Percentiles rank a stretch among this genome's conserved stretches.
Evolutionary conservation across 441 rosid species (phyloP).

Genomic region (Jatropha podagrica): DNA sequence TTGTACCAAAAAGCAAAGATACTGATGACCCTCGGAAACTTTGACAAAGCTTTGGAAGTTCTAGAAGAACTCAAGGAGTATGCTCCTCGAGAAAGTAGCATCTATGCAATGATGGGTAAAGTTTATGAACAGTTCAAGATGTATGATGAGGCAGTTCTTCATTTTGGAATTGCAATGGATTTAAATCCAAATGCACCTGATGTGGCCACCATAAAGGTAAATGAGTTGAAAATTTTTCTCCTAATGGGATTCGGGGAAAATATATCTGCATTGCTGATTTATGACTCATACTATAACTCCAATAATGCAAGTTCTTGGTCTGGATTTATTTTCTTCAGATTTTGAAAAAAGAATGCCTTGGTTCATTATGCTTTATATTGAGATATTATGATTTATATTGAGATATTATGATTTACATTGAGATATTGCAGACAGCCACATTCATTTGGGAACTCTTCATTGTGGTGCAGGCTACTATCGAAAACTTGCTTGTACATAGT

Average conservation of each 20-base stretch:
- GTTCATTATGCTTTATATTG: not conserved
- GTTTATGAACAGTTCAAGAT: slow-evolving; percentile 68
- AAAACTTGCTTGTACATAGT: not conserved
- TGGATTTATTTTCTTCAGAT: not conserved
- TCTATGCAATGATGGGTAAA: slow-evolving; percentile 93
- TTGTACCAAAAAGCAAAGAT: slow-evolving; percentile 97
- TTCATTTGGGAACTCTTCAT: not conserved
- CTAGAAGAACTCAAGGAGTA: slow-evolving; percentile 93
- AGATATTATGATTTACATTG: not conserved
- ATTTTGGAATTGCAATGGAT: slow-evolving; percentile 93
- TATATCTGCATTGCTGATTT: not conserved
- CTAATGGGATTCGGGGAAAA: not conserved
- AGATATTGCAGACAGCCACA: not conserved
- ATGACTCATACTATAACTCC: not conserved
- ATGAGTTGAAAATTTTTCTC: not conserved
- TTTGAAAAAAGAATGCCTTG: not conserved
- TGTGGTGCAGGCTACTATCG: not conserved
- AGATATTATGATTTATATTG: not conserved
- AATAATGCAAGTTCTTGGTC: not conserved
- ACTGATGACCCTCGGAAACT: slow-evolving; percentile 68
- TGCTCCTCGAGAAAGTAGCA: slow-evolving; percentile 91
- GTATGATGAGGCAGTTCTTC: slow-evolving; percentile 91
- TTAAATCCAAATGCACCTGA: slow-evolving; percentile 94
- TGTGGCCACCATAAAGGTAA: slow-evolving; percentile 86
- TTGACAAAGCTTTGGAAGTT: slow-evolving; percentile 81